These are phyloP conservation scores for Sindora glabra DNA, from an alignment of 306 rosid species.

Conservation along the genomic window DNA sequence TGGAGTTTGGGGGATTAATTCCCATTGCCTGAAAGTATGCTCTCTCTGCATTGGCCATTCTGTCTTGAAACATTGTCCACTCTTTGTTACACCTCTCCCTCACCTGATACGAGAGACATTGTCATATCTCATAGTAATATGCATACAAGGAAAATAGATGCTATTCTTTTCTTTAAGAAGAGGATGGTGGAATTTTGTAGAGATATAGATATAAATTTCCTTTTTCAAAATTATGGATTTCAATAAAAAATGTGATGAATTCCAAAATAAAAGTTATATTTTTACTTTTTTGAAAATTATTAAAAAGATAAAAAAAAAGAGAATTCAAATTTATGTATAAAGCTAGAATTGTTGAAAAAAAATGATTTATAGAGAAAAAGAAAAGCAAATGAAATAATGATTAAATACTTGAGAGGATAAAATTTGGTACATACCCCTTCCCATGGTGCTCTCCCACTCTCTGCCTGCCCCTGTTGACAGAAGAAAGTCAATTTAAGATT, in stretches of 20 bases:
- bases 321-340: no score
- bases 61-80: slow-evolving; percentile 67
- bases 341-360: no score
- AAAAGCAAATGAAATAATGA: not conserved
- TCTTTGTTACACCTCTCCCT: slow-evolving; percentile 65
- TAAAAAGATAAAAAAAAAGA: no score
- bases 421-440: slow-evolving; percentile 56
- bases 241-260: not conserved
- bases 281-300: no score
- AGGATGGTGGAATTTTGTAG: no score
- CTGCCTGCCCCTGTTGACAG: slow-evolving; percentile 52
- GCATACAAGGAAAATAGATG: no score
- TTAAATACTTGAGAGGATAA: not conserved
- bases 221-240: not conserved
- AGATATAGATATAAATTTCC: not conserved
- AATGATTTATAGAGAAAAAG: no score
- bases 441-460: slow-evolving; percentile 57
- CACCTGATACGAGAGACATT: slow-evolving; percentile 47
- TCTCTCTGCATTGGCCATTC: slow-evolving; percentile 60
- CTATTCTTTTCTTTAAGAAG: no score
- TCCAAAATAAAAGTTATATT: no score
- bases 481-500: not conserved
- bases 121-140: no score
- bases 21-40: slow-evolving; percentile 33
- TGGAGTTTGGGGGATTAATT: slow-evolving; percentile 23